Conservation (phyloP, 352 stramenopile species). For the Pythium vanterpoolii region DNA sequence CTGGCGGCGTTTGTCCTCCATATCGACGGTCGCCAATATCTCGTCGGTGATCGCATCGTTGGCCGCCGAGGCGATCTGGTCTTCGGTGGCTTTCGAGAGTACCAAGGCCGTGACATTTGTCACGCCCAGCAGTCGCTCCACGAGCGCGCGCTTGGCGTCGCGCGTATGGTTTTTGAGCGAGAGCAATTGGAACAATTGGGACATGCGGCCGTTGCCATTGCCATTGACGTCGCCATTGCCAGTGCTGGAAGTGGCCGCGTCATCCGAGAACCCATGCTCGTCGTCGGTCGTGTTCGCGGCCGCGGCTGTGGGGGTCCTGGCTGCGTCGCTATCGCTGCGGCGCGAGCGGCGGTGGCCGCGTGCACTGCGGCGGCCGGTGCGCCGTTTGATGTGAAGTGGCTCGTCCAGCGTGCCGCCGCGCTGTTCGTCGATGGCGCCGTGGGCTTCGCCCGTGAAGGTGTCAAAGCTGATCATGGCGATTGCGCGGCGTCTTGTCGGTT, state of each 20-base stretch:
- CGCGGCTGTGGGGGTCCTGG: background rate
- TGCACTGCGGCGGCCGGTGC: background rate
- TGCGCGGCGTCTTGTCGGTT: background rate
- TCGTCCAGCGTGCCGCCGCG: slow-evolving; percentile 25
- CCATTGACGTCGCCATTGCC: background rate
- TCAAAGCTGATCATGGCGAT: slow-evolving; percentile 76
- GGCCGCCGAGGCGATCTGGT: slow-evolving; percentile 63
- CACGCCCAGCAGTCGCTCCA: slow-evolving; percentile 50
- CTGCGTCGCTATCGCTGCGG: slow-evolving; percentile 11
- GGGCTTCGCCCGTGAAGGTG: slow-evolving; percentile 47
- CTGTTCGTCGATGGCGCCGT: slow-evolving; percentile 34
- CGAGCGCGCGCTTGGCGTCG: slow-evolving; percentile 48
- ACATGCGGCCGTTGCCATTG: slow-evolving; percentile 27
- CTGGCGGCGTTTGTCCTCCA: slow-evolving; percentile 40
- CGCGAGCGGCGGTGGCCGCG: slow-evolving; percentile 17
- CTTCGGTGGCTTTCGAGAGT: slow-evolving; percentile 58
- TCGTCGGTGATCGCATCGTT: slow-evolving; percentile 76
- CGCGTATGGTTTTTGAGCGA: slow-evolving; percentile 56
- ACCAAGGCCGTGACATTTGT: slow-evolving; percentile 60
- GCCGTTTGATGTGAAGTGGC: background rate
- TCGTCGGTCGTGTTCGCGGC: slow-evolving; percentile 26
- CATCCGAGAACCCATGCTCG: slow-evolving; percentile 14
- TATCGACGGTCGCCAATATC: slow-evolving; percentile 59
- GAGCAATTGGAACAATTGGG: slow-evolving; percentile 58
- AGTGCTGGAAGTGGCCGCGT: slow-evolving; percentile 23